Percentiles rank a stretch among this genome's conserved stretches.
Evolutionary conservation across 352 stramenopile genomes (phyloP).

Genomic region (Phytopythium montanum): DNA sequence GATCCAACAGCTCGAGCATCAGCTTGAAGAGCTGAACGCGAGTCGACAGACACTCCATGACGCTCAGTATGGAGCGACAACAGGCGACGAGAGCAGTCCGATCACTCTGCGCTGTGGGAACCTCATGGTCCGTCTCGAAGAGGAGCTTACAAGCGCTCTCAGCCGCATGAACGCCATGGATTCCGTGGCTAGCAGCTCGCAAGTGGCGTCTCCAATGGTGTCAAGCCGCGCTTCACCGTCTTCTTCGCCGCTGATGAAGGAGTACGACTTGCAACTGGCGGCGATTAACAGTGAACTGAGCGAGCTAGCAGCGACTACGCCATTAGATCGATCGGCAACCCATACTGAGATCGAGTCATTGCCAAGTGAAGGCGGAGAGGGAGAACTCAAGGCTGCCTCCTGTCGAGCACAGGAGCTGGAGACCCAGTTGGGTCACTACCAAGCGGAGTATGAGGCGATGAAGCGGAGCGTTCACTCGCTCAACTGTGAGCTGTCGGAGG

Average conservation of each 20-base stretch:
- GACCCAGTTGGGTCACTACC: slow-evolving; percentile 3
- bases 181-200: neutral
- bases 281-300: slow-evolving; percentile 1
- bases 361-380: neutral
- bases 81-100: neutral
- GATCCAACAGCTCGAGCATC: slow-evolving; percentile 2
- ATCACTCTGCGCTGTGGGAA: slow-evolving; percentile 6
- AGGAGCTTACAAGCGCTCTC: slow-evolving; percentile 19
- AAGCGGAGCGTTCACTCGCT: slow-evolving; percentile 1
- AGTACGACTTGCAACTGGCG: neutral
- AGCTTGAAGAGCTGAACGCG: neutral
- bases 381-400: slow-evolving; percentile 1
- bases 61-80: neutral
- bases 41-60: slow-evolving; percentile 2
- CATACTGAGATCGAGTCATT: neutral
- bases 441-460: slow-evolving; percentile 12
- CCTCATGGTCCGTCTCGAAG: slow-evolving; percentile 24
- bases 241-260: neutral
- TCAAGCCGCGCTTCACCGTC: neutral
- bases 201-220: neutral
- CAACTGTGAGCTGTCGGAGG: slow-evolving; percentile 8
- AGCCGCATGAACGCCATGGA: slow-evolving; percentile 20
- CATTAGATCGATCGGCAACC: neutral
- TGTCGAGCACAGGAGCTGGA: slow-evolving; percentile 5
- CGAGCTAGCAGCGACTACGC: neutral